Conservation (phyloP, 2,329 filamentous ascomycete species). For the Pseudogymnoascus sp. region DNA sequence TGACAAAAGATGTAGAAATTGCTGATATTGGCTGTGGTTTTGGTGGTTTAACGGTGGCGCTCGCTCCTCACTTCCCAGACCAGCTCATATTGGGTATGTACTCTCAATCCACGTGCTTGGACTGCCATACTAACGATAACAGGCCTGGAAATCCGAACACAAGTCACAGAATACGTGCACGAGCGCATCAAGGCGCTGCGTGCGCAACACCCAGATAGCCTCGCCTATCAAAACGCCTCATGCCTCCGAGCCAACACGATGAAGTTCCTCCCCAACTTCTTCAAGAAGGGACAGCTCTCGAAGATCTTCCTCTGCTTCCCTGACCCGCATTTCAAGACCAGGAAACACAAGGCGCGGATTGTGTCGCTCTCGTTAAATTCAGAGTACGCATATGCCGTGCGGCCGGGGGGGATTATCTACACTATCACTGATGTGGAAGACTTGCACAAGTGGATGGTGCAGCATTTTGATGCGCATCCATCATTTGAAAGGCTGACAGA, state of each 20-base stretch:
- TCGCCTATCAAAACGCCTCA: slow-evolving; percentile 73
- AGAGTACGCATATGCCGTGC: slow-evolving; percentile 84
- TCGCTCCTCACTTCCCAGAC: slow-evolving; percentile 73
- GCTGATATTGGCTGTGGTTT: slow-evolving; percentile 98
- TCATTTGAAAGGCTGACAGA: slow-evolving; percentile 69
- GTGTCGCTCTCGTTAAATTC: slow-evolving; percentile 81
- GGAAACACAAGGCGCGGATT: slow-evolving; percentile 95
- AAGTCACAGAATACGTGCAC: slow-evolving; percentile 85
- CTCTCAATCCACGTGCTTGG: neutral
- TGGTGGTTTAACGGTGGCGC: slow-evolving; percentile 78
- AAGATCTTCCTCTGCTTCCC: slow-evolving; percentile 98
- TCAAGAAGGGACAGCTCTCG: slow-evolving; percentile 67
- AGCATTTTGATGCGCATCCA: slow-evolving; percentile 69
- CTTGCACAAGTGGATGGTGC: slow-evolving; percentile 86
- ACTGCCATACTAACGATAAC: slow-evolving; percentile 14
- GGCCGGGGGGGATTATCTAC: slow-evolving; percentile 79
- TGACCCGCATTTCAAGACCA: slow-evolving; percentile 93
- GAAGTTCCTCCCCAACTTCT: slow-evolving; percentile 99
- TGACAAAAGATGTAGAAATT: slow-evolving; percentile 71
- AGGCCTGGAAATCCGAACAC: slow-evolving; percentile 88
- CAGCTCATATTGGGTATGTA: slow-evolving; percentile 69
- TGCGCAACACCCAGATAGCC: slow-evolving; percentile 45
- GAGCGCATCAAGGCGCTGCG: slow-evolving; percentile 79
- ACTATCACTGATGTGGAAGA: slow-evolving; percentile 98
- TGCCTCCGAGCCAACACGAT: slow-evolving; percentile 91